Base-by-base conservation (phyloP, 345 rosid genomes). In the Crucihimalaya himalaica region DNA sequence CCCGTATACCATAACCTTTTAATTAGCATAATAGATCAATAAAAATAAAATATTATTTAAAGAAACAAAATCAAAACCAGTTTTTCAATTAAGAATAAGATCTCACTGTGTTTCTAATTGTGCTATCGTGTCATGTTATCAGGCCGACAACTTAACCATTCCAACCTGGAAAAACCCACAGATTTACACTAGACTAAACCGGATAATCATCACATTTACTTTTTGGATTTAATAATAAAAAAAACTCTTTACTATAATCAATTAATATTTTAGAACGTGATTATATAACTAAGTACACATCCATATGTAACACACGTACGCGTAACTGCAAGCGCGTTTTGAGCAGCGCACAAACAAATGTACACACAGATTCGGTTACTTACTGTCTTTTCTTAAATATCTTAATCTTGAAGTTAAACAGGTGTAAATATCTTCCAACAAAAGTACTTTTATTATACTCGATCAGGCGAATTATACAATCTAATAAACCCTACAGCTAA, bases 231-330 rank as follows among this genome's bases (percentile, higher is more conserved):
- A 57, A 66, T 58, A 58, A 66, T 58, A 53, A 8, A 35, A 8
- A 35, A 29, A 21, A 32, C 32, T 11, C 34, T 11, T 71, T 14
- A 27, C 3, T 74, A 31, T 25, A 45, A n/a, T n/a, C n/a, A n/a
- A n/a, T 2, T 18, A 47, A 14, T 66, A 25, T 29, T 66, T n/a
- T 43, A 18, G 15, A 74, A 66, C 62, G 67, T 66, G 68, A 67
- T 46, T 66, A 66, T 74, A 19, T 67, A 21, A 59, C 31, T 47
- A 32, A 55, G 61, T 67, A 50, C 68, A 54, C 47, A 58, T 66
- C 73, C 78, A 39, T 20, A 74, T 57, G 78, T 67, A 58, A 59
- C 60, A 74, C 78, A 66, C 61, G 54, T 74, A 58, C 34, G 60
- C 52, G 52, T 18, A 34, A 57, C 18, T 18, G 10, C 50, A 46